These are phyloP conservation scores for Aureobasidium melanogenum DNA, from an alignment of 2,329 filamentous ascomycete species.

Conservation along the genomic window DNA sequence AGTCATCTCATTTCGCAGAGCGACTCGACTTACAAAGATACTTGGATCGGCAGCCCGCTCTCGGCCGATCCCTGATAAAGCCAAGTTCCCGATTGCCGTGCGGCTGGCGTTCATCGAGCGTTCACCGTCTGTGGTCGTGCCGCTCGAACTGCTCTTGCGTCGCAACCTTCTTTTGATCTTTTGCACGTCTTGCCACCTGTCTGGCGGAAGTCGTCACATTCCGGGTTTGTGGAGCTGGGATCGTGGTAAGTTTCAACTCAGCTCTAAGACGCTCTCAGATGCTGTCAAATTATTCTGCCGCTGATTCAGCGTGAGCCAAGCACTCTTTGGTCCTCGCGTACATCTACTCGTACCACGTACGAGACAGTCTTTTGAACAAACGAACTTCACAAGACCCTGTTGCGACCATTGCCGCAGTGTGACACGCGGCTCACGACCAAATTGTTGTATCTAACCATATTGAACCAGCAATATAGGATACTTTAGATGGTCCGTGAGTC, in stretches of 20 bases:
- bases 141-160: slow-evolving; percentile 1
- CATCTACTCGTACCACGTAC: background rate
- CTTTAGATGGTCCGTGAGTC: background rate
- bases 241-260: background rate
- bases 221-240: background rate
- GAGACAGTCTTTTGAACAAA: background rate
- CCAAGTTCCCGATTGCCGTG: background rate
- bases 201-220: background rate
- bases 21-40: background rate
- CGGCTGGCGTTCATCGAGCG: slow-evolving; percentile 1
- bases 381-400: background rate
- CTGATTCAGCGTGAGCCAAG: background rate
- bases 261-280: background rate
- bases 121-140: background rate
- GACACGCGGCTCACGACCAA: background rate
- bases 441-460: background rate
- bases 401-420: background rate
- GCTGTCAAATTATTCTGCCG: background rate
- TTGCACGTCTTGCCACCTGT: background rate
- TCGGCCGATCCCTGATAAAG: background rate
- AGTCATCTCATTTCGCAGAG: background rate
- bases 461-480: background rate
- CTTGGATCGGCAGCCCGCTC: background rate
- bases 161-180: background rate
- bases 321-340: background rate